Conservation (phyloP, 306 rosid genomes). For the Canavalia ensiformis region DNA sequence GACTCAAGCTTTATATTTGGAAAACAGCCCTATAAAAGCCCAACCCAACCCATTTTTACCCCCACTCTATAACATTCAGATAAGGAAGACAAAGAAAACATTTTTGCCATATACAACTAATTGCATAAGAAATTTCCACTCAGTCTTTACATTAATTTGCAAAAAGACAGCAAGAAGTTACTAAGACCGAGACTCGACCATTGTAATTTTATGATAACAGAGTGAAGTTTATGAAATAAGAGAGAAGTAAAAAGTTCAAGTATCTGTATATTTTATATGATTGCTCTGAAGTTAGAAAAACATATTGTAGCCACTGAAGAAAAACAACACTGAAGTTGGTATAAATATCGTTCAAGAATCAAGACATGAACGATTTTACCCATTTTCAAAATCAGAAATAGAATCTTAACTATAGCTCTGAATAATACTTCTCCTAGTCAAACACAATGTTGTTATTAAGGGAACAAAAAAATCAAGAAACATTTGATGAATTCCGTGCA, state of each 20-base stretch:
- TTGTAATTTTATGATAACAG: background rate
- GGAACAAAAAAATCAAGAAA: too few relatives aligned
- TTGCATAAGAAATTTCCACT: constrained; percentile 28
- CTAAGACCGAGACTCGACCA: constrained; percentile 19
- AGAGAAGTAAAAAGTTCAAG: constrained; percentile 18
- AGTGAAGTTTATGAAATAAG: constrained; percentile 13
- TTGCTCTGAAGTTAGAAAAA: constrained; percentile 7
- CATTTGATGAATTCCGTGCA: too few relatives aligned
- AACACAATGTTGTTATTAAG: too few relatives aligned
- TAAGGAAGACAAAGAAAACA: constrained; percentile 36
- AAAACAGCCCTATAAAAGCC: background rate
- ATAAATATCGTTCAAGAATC: background rate
- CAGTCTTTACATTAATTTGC: constrained; percentile 16
- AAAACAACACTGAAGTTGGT: background rate
- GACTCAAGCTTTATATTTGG: too few relatives aligned
- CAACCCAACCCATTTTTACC: background rate
- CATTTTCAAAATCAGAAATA: constrained; percentile 20
- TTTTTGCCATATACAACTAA: constrained; percentile 25
- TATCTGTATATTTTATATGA: background rate
- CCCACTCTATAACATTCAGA: constrained; percentile 14
- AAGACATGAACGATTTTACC: constrained; percentile 1
- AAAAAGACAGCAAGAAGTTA: constrained; percentile 26
- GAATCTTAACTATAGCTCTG: constrained; percentile 16
- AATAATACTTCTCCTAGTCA: background rate
- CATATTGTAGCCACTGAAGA: constrained; percentile 16